Conservation (phyloP, 2,329 filamentous ascomycete species). For the Colletotrichum sp. region DNA sequence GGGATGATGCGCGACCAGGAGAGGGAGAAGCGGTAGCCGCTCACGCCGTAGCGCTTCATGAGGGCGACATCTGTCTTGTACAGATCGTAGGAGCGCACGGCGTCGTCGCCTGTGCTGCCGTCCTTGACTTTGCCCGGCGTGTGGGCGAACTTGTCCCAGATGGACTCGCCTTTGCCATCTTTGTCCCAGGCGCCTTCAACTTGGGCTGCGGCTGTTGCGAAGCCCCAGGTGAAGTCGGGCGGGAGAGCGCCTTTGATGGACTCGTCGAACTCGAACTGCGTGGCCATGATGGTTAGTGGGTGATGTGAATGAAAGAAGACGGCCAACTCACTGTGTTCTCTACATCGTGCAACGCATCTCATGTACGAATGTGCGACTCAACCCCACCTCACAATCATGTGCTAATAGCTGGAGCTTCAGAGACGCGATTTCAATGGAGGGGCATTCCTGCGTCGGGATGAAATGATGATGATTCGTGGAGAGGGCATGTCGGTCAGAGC, state of each 20-base stretch:
- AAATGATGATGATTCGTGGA: conserved; percentile 9
- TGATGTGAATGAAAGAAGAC: background rate
- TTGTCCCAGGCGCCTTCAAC: conserved; percentile 46
- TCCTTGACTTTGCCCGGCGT: conserved; percentile 43
- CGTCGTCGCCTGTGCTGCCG: conserved; percentile 42
- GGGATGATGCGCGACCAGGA: conserved; percentile 71
- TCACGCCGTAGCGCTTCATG: conserved; percentile 62
- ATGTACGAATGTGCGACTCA: background rate
- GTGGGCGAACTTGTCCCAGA: conserved; percentile 46
- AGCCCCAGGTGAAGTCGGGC: conserved; percentile 43
- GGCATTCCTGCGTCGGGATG: conserved; percentile 4
- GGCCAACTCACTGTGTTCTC: background rate
- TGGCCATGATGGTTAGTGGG: conserved; percentile 16
- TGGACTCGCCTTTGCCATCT: conserved; percentile 45
- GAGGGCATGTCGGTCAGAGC: background rate
- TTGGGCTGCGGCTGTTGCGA: conserved; percentile 44
- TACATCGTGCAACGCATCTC: background rate
- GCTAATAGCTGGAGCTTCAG: background rate
- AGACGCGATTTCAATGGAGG: background rate
- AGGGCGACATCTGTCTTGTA: conserved; percentile 61
- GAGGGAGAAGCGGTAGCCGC: conserved; percentile 68
- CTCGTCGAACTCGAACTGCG: conserved; percentile 26
- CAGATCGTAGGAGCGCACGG: conserved; percentile 41
- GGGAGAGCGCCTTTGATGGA: conserved; percentile 32
- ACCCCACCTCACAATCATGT: conserved; percentile 4